These are phyloP conservation scores for Leishmania guyanensis DNA, from an alignment of 208 protist species.

Conservation along the genomic window DNA sequence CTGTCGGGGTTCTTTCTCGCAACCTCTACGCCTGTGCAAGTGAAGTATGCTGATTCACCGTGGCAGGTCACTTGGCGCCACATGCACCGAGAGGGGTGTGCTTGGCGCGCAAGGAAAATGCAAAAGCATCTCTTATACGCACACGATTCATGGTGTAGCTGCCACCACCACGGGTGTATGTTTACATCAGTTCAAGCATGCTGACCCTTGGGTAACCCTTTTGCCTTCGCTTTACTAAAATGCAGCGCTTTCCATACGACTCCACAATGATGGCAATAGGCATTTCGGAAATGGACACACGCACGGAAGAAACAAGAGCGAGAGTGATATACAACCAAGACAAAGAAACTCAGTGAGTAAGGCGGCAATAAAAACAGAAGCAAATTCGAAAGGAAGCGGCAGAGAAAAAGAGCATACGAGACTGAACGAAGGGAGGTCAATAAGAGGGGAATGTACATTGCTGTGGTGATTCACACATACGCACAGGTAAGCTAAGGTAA, in stretches of 20 bases:
- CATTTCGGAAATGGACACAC: background rate
- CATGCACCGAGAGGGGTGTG: background rate
- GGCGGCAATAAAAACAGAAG: background rate
- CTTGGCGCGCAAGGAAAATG: background rate
- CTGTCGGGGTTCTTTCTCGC: background rate
- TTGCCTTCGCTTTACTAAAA: background rate
- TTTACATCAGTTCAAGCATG: background rate
- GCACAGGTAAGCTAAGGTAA: background rate
- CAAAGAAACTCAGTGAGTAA: background rate
- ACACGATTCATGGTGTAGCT: background rate
- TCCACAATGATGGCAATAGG: background rate
- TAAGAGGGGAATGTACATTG: background rate
- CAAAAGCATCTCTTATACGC: background rate
- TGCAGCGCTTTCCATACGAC: background rate
- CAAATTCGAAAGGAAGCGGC: background rate
- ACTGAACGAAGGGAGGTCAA: background rate
- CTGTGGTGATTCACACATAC: background rate
- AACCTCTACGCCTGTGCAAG: background rate
- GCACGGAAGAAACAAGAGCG: background rate
- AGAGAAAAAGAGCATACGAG: constrained; percentile 5
- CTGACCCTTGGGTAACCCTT: background rate
- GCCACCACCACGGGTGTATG: background rate
- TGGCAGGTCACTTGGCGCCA: background rate
- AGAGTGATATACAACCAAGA: background rate
- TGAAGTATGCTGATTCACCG: background rate